These are phyloP conservation scores for Moesziomyces parantarcticus DNA, from an alignment of 1,284 basidiomycete species.

Conservation along the genomic window DNA sequence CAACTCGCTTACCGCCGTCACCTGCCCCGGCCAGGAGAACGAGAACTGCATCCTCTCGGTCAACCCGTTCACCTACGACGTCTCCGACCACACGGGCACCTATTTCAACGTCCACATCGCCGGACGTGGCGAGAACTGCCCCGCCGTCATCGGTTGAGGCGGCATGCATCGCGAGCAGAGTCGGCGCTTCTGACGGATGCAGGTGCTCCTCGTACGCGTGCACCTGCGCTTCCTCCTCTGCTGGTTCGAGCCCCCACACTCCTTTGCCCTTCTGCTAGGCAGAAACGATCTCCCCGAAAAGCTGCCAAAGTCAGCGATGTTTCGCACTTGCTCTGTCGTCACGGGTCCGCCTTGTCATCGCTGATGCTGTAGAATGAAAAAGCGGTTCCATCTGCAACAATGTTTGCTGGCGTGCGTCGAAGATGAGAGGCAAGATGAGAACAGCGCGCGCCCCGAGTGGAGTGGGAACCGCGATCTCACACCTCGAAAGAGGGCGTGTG, in stretches of 20 bases:
- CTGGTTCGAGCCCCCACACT: neutral
- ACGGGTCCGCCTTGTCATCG: neutral
- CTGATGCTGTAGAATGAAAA: too few species aligned
- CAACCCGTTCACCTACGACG: slow-evolving; percentile 25
- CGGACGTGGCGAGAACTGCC: slow-evolving; percentile 45
- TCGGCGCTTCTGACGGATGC: neutral
- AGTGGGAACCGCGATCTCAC: neutral
- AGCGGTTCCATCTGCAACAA: neutral
- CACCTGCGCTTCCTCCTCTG: slow-evolving; percentile 17
- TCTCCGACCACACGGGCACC: slow-evolving; percentile 55
- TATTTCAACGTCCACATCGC: slow-evolving; percentile 63
- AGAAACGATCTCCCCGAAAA: too few species aligned
- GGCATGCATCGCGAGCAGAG: neutral
- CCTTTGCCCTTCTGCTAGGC: neutral
- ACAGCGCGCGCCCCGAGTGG: too few species aligned
- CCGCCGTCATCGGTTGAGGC: slow-evolving; percentile 24
- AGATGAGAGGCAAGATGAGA: neutral
- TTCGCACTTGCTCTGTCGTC: neutral
- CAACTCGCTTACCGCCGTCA: slow-evolving; percentile 42
- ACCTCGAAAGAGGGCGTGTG: neutral
- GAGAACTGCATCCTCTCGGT: slow-evolving; percentile 52
- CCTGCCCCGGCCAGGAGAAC: slow-evolving; percentile 64
- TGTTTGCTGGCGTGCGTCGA: neutral
- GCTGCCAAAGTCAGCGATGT: neutral
- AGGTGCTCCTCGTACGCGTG: neutral